A percentile compares a stretch with the other conserved stretches of the same genome.
phyloP scores from a whole-genome alignment of 139 green algal species.

The Chlorella sorokiniana region DNA sequence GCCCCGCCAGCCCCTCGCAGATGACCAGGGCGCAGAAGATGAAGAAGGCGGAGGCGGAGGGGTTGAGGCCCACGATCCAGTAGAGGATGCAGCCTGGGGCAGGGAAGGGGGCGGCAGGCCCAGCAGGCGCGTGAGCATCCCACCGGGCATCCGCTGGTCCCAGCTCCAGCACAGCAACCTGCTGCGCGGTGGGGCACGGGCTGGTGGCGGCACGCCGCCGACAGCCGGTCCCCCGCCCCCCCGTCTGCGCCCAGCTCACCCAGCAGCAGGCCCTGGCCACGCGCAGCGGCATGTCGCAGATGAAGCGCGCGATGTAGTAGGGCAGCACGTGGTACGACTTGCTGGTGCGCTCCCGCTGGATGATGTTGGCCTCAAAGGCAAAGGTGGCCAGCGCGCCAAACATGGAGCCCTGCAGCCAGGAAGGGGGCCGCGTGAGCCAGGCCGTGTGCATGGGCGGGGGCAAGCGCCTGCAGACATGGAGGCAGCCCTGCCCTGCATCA shows the following conservation, averaged over 20 bases:
- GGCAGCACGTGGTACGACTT: constrained; percentile 56
- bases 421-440: too few species aligned
- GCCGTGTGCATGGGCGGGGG: too few species aligned
- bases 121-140: background rate
- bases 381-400: constrained; percentile 5
- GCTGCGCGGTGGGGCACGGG: too few species aligned
- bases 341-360: constrained; percentile 45
- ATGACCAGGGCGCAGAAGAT: constrained; percentile 50
- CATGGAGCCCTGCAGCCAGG: background rate
- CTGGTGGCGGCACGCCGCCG: too few species aligned
- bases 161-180: too few species aligned
- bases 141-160: too few species aligned
- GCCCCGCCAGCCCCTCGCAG: constrained; percentile 37
- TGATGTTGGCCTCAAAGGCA: background rate
- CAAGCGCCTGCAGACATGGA: too few species aligned
- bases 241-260: background rate
- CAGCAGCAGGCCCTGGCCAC: constrained; percentile 48
- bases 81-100: constrained; percentile 6
- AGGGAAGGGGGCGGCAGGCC: background rate
- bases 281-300: constrained; percentile 53
- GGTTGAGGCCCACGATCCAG: constrained; percentile 48
- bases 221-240: too few species aligned
- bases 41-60: constrained; percentile 53
- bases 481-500: too few species aligned
- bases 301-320: constrained; percentile 55